These are phyloP conservation scores for Microdochium nivale DNA, from an alignment of 2,329 filamentous ascomycete species.

Conservation along the genomic window DNA sequence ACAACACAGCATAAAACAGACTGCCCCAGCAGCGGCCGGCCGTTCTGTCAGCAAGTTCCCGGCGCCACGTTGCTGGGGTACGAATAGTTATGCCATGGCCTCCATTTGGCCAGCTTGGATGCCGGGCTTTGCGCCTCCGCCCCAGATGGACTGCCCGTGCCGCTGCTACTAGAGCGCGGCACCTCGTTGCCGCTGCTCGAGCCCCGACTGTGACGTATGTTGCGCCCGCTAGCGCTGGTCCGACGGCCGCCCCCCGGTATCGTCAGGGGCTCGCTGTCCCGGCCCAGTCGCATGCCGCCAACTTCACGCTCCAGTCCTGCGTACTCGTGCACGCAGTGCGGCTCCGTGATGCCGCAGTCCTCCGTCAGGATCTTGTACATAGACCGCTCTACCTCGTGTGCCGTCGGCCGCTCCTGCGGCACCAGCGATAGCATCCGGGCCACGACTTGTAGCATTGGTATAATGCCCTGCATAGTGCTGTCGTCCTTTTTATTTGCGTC, in stretches of 20 bases:
- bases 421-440: conserved; percentile 44
- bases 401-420: conserved; percentile 43
- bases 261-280: conserved; percentile 16
- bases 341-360: conserved; percentile 35
- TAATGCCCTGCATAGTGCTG: conserved; percentile 39
- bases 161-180: neutral
- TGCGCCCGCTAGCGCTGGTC: neutral
- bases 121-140: neutral
- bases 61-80: neutral
- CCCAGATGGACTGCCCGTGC: neutral
- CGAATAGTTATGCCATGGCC: neutral
- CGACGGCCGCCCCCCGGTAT: conserved; percentile 7
- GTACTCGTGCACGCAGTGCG: conserved; percentile 46
- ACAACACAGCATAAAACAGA: too few relatives aligned
- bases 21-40: too few relatives aligned
- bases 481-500: conserved; percentile 46
- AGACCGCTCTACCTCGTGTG: conserved; percentile 40
- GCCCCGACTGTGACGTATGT: neutral
- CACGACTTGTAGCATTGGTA: conserved; percentile 42
- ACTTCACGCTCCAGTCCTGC: conserved; percentile 16
- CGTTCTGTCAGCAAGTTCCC: neutral
- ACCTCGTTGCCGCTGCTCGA: neutral
- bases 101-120: neutral
- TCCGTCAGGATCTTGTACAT: conserved; percentile 44
- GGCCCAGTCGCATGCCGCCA: conserved; percentile 20